Evolutionary conservation across 148 eudicot genomes (phyloP).

Genomic region (Rhododendron griersonianum): DNA sequence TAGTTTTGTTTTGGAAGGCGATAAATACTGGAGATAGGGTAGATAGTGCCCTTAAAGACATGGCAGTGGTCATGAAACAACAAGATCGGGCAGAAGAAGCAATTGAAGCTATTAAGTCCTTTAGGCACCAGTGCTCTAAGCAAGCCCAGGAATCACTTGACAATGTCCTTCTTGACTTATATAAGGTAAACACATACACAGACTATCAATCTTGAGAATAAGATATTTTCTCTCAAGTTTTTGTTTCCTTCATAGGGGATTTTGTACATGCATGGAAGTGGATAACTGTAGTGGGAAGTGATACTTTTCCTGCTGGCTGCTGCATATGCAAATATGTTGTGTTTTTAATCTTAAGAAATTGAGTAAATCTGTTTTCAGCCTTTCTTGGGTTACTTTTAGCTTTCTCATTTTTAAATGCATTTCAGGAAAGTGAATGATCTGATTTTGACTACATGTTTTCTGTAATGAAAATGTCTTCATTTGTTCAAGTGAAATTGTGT

Average conservation of each 20-base stretch:
- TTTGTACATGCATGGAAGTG: background rate
- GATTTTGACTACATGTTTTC: background rate
- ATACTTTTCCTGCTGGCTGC: background rate
- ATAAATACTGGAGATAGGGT: conserved; percentile 60
- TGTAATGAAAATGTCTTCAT: background rate
- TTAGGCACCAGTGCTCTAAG: conserved; percentile 37
- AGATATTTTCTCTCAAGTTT: background rate
- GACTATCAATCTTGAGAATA: background rate
- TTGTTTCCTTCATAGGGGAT: background rate
- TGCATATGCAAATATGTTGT: background rate
- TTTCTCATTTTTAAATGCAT: background rate
- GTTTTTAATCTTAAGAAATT: background rate
- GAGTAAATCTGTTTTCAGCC: background rate
- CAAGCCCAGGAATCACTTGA: conserved; percentile 63
- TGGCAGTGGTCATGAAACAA: conserved; percentile 63
- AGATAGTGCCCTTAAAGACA: conserved; percentile 64
- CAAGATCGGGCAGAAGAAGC: conserved; percentile 53
- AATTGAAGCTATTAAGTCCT: conserved; percentile 49
- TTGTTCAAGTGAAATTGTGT: background rate
- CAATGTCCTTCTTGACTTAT: conserved; percentile 48
- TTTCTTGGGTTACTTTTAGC: too few species aligned
- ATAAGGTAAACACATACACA: conserved; percentile 31
- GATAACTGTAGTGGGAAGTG: background rate
- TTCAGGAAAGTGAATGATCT: background rate
- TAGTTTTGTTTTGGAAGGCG: conserved; percentile 47